Evolutionary conservation across 805 yeast genomes (phyloP), one percentile per base, ranked within the genome.

Genomic region (Ogataea chonburiensis): DNA sequence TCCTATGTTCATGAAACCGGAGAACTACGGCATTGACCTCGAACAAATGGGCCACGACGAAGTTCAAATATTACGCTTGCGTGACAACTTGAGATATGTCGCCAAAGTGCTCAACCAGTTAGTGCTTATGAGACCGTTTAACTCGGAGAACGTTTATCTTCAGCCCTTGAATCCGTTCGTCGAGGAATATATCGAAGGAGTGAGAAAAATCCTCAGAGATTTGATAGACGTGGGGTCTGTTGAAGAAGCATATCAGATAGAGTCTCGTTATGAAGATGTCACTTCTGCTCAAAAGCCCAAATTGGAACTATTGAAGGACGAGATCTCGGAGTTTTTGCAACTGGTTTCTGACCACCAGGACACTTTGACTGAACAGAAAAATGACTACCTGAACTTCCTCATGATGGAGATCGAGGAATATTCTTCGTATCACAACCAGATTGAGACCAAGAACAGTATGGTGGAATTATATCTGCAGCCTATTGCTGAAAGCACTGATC

Each of bases 161-260:
- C 88, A 84, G 53, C 95, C 95, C 1, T 66, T 86, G 53, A 85
- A 85, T 56, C 89, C 83, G 28, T 85, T 76, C 52, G 71, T 87
- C 27, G 68, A 65, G 34, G 63, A 73, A 10, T 70, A 77, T 7
- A 61, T 65, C 5, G 78, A 68, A 6, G 63, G 68, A 9, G 68
- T 78, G 29, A 61, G 73, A 22, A 52, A 58, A 0, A 55, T 76
- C 7, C 60, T 82, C 34, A 61, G 59, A 29, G 58, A 64, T 14
- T 53, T 85, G 16, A 70, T 83, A 24, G 68, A 73, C 38, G 63
- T 81, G 22, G 68, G 71, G 16, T 77, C 73, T 17, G 56, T 82
- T 31, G 91, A 85, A 34, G 49, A 59, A 7, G 73, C 71, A 34
- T 87, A 77, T 56, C 73, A 72, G 17, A 70, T 79, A 67, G 71